Percentiles rank a stretch among this genome's conserved stretches.
phyloP scores from a whole-genome alignment of 1,139 yeast genomes.

The Yamadazyma oceani region DNA sequence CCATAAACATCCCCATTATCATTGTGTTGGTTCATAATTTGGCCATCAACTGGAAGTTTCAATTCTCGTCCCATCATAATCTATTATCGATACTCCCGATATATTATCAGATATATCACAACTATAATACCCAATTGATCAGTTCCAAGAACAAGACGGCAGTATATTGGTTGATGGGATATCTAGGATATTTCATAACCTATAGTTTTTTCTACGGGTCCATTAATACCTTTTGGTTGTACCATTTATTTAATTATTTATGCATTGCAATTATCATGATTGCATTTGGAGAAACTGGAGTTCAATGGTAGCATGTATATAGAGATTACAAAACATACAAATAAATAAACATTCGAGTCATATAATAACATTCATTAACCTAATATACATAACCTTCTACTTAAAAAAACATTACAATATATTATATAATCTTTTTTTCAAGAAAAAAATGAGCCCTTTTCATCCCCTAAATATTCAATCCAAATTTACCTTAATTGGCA shows the following conservation, averaged over 20 bases:
- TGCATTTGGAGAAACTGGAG: background rate
- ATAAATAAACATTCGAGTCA: too few species aligned
- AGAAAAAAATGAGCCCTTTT: background rate
- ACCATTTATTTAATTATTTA: slow-evolving; percentile 60
- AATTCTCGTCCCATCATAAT: slow-evolving; percentile 77
- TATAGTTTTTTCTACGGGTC: slow-evolving; percentile 66
- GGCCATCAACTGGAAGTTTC: slow-evolving; percentile 68
- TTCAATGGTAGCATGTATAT: too few species aligned
- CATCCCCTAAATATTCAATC: too few species aligned
- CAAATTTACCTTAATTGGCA: slow-evolving; percentile 37
- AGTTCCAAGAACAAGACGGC: background rate
- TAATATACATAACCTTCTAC: slow-evolving; percentile 14
- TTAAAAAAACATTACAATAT: slow-evolving; percentile 4
- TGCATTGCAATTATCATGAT: slow-evolving; percentile 20
- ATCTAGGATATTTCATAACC: slow-evolving; percentile 44
- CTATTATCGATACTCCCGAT: slow-evolving; percentile 66
- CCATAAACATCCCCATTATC: slow-evolving; percentile 66
- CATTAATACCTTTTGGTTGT: slow-evolving; percentile 69
- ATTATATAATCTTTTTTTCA: slow-evolving; percentile 3
- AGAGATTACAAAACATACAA: too few species aligned
- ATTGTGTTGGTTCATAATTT: slow-evolving; percentile 71
- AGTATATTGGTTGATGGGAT: slow-evolving; percentile 13
- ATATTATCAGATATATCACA: slow-evolving; percentile 35
- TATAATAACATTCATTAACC: slow-evolving; percentile 16
- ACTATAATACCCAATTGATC: slow-evolving; percentile 2